Base-by-base conservation (phyloP, 345 rosid genomes). In the Moringa oleifera region DNA sequence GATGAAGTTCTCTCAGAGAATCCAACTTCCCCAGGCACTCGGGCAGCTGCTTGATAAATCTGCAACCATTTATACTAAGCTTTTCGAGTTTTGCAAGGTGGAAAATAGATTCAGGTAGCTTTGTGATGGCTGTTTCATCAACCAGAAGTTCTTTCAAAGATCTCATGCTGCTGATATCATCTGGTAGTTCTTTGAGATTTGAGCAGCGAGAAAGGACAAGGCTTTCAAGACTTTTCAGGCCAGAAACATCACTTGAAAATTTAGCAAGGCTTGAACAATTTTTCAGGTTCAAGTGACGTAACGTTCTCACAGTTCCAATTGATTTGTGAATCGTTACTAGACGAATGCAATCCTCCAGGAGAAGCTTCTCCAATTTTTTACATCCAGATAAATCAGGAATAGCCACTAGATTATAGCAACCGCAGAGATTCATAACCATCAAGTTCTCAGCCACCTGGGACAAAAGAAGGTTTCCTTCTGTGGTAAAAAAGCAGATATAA, bases 41-140 rank as follows among this genome's bases (percentile, higher is more conserved):
- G 11, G 85, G 85, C 18, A 84, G 73, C 57, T 19, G 61, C 68
- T 73, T 77, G 18, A 79, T 28, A 2, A 15, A 60, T 2, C 0
- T 36, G 61, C 84, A 84, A 23, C 47, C 18, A 20, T 53, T 18
- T 31, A 84, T 60, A 69, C 69, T 80, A n/a, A 81, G 65, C 54
- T 64, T 74, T 67, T 81, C 83, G 51, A 81, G 86, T 20, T 78
- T 67, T 49, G 54, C 23, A 16, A 85, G 82, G 20, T 37, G 54
- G 58, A 23, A 74, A 59, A 85, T 62, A 1, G 87, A 78, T 22
- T 72, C 63, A 6, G 85, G 90, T 17, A 85, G 75, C 66, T 66
- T 41, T 20, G 53, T 41, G 56, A 85, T 63, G 18, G 75, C 69
- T 15, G 90, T 85, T 15, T 17, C 0, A 68, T 85, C 82, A 50